Evolutionary conservation across 805 yeast genomes (phyloP).

Genomic region (Grigorovia transvaalensis): DNA sequence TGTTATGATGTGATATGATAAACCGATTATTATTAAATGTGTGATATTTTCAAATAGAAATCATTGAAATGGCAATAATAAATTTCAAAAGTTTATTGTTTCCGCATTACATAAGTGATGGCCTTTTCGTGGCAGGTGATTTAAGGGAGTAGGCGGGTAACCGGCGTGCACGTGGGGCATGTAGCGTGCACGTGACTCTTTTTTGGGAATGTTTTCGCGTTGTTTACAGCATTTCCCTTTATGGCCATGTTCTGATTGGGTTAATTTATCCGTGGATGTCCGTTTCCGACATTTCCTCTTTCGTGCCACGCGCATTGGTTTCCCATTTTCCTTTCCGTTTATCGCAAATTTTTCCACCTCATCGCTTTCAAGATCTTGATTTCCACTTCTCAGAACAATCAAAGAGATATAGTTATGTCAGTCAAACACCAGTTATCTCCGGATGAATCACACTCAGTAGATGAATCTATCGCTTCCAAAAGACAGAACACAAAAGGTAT

Average conservation of each 20-base stretch:
- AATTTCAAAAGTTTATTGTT: neutral
- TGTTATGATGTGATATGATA: too few relatives aligned
- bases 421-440: neutral
- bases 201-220: neutral
- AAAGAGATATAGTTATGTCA: too few relatives aligned
- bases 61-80: too few relatives aligned
- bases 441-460: neutral
- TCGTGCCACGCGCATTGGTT: neutral
- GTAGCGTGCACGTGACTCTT: neutral
- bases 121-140: neutral
- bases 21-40: neutral
- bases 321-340: neutral
- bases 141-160: neutral
- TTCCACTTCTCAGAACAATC: neutral
- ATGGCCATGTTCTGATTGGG: neutral
- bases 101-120: neutral
- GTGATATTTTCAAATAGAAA: too few relatives aligned
- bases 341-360: neutral
- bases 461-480: neutral
- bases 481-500: slow-evolving; percentile 41
- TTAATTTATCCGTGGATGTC: too few relatives aligned
- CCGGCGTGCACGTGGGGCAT: neutral
- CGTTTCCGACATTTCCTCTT: neutral
- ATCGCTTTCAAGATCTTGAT: neutral
- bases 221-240: neutral